Base-by-base conservation (phyloP, 1,284 basidiomycete genomes). In the Athelia psychrophila region DNA sequence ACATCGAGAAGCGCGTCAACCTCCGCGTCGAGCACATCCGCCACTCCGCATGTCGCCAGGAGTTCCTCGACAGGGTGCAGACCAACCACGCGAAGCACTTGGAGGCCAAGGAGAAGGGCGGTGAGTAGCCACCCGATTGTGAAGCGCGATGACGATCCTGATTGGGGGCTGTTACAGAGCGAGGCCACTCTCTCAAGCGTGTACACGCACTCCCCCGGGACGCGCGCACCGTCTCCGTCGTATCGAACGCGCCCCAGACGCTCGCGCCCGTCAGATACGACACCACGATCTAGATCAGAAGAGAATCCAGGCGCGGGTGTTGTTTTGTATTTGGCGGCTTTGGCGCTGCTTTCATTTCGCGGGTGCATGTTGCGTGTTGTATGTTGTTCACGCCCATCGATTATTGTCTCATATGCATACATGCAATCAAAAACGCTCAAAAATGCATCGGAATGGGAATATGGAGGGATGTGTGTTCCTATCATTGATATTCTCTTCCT, bases 1-100 rank as follows among this genome's bases (percentile, higher is more conserved):
- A 98, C 88, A 79, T 99, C 52, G 95, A 99, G 83, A 99, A 99
- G 85, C 92, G 96, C 56, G 96, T 99, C 72, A 99, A 98, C 88
- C 78, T 99, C 76, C 93, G 97, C 59, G 81, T 98, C 65, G 96
- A 99, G 83, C 97, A 99, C 83, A 81, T 99, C 76, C 86, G 80
- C 67, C 97, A 99, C 86, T 98, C 96, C 64, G 95, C 95, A 77
- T 99, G 96, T 78, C 88, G 97, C 70, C 91, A 98, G 77, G 95
- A 98, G 77, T 99, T 99, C 81, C 77, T 99, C 67, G 90, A 94
- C 77, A 84, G 96, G 66, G 97, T 99, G 69, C 91, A 97, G 85
- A 75, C 79, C 59, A 99, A 99, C 81, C 91, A 93, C 61, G 83
- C 81, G 40, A 84, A 85, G 64, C 95, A 93, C 71, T 86, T 72